Evolutionary conservation across 257 asterid species (phyloP), one percentile per base, ranked within the genome.

Genomic region (Striga asiatica): DNA sequence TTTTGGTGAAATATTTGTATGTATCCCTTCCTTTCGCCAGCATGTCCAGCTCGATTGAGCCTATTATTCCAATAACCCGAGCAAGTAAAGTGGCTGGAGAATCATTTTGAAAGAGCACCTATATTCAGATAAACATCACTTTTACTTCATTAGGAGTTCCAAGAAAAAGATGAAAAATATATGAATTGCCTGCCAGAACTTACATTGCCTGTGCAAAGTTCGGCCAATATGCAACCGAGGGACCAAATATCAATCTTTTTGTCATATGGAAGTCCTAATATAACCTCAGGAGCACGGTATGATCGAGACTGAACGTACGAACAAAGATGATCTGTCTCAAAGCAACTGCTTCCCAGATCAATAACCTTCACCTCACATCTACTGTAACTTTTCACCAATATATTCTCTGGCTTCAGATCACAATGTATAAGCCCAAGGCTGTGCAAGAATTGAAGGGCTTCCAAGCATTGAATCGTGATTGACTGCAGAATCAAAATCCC

Each of bases 31-130:
- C 98, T 74, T 84, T 81, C 17, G 87, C 88, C 53, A 89, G 98
- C 92, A 89, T 66, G 51, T 71, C 92, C 68, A 80, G 92, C 67
- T 87, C 94, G 59, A 91, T 74, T 19, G 83, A 73, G 68, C 92
- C 86, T 47, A 84, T 71, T 52, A 91, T 87, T 66, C 96, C 96
- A 38, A 87, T 78, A 47, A 91, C 97, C 13, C 98, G 85, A 68
- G 97, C 98, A 64, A 91, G 97, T 72, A 91, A 75, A 46, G 98
- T 84, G 42, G 97, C 95, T n/a, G 95, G 95, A 59, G 98, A 91
- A 72, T 91, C 98, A 61, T 91, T 91, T 79, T 84, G 98, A 72
- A 91, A 91, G 60, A 91, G 93, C 41, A 91, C 98, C 98, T 91
- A 74, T 91, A 74, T 64, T 22, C 28, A 58, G 48, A 73, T 32